Percentiles rank a stretch among this genome's conserved stretches.
Evolutionary conservation across 2,329 filamentous ascomycete species (phyloP).

Genomic region (Pyricularia grisea): DNA sequence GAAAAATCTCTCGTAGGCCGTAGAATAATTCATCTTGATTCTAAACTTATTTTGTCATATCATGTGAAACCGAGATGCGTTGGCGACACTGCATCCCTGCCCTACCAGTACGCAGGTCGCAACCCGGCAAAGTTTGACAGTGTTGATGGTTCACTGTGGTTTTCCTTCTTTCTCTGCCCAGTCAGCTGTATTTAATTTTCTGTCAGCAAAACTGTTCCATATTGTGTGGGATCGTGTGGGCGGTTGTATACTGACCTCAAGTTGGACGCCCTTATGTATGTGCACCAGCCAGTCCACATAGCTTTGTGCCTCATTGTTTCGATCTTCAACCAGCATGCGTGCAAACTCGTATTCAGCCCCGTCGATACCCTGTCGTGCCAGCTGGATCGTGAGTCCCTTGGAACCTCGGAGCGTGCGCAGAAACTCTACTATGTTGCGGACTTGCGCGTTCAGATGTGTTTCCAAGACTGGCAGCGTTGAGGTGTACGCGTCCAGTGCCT

Average conservation of each 20-base stretch:
- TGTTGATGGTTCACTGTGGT: constrained; percentile 38
- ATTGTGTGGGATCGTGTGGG: background rate
- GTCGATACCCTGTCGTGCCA: constrained; percentile 86
- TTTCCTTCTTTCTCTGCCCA: constrained; percentile 64
- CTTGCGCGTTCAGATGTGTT: constrained; percentile 89
- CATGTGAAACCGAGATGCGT: background rate
- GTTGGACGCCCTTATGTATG: constrained; percentile 83
- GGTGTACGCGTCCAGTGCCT: constrained; percentile 71
- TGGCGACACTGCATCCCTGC: background rate
- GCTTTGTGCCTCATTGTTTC: constrained; percentile 94
- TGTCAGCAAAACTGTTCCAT: background rate
- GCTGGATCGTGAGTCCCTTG: constrained; percentile 80
- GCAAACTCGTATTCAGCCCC: constrained; percentile 97
- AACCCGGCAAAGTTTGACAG: constrained; percentile 41
- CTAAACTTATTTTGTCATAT: background rate
- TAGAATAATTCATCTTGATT: background rate
- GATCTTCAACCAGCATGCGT: constrained; percentile 79
- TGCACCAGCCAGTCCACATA: constrained; percentile 99
- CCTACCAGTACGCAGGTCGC: constrained; percentile 20
- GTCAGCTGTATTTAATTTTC: constrained; percentile 36
- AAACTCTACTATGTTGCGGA: constrained; percentile 87
- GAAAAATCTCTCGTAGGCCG: background rate
- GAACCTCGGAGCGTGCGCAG: constrained; percentile 70
- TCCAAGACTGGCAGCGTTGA: constrained; percentile 75
- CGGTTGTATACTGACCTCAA: constrained; percentile 53